Conservation (phyloP, 2,329 filamentous ascomycete species). For the Pseudogymnoascus sp. region DNA sequence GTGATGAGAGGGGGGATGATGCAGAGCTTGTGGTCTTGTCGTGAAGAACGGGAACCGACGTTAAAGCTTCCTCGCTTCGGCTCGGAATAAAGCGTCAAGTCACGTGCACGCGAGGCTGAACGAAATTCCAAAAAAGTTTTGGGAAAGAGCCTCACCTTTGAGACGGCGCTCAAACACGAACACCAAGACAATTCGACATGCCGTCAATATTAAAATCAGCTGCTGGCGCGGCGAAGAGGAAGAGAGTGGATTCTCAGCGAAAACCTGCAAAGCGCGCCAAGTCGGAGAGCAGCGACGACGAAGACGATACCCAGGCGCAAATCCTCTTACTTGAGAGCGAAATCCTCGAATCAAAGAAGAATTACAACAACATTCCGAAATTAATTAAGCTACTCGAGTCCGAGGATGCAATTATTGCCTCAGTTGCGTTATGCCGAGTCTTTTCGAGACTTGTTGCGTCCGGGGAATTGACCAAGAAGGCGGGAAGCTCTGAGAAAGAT, state of each 20-base stretch:
- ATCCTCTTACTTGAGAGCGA: slow-evolving; percentile 72
- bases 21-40: slow-evolving; percentile 30
- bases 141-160: slow-evolving; percentile 8
- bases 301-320: slow-evolving; percentile 51
- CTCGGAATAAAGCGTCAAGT: slow-evolving; percentile 6
- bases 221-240: slow-evolving; percentile 33
- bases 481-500: slow-evolving; percentile 65
- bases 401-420: slow-evolving; percentile 58
- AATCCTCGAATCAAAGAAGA: slow-evolving; percentile 76
- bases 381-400: slow-evolving; percentile 57
- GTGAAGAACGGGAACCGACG: slow-evolving; percentile 22
- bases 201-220: slow-evolving; percentile 17
- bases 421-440: slow-evolving; percentile 76
- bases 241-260: slow-evolving; percentile 45
- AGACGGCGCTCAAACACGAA: background rate
- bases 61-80: slow-evolving; percentile 14
- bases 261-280: slow-evolving; percentile 39
- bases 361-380: slow-evolving; percentile 84
- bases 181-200: slow-evolving; percentile 22
- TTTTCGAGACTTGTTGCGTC: slow-evolving; percentile 75
- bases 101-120: slow-evolving; percentile 12
- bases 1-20: slow-evolving; percentile 56
- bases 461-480: slow-evolving; percentile 61
- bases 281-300: slow-evolving; percentile 36
- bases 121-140: slow-evolving; percentile 14